A percentile compares a stretch with the other conserved stretches of the same genome.
These are phyloP conservation scores for Chimonanthus praecox DNA, from an alignment of 164 flowering plant genomes.

Conservation along the genomic window DNA sequence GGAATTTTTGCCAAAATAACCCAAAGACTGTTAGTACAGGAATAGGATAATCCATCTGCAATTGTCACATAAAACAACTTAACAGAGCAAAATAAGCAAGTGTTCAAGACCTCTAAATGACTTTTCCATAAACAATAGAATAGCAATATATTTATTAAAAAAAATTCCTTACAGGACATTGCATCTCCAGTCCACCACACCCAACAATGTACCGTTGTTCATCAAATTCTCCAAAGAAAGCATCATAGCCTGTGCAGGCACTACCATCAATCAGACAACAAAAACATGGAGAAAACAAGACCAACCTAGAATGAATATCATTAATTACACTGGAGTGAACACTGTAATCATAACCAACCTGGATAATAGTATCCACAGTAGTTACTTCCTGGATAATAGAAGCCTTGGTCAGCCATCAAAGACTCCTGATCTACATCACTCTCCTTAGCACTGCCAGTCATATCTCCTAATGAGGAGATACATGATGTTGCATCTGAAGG, in stretches of 20 bases:
- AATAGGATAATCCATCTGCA: neutral
- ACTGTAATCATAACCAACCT: conserved; percentile 25
- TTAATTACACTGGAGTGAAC: neutral
- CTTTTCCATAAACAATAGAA: neutral
- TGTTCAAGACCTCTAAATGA: neutral
- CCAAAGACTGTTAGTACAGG: neutral
- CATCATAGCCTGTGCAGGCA: conserved; percentile 36
- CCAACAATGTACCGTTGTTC: conserved; percentile 36
- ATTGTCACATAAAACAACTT: neutral
- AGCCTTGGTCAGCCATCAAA: conserved; percentile 25
- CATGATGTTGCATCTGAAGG: conserved; percentile 39
- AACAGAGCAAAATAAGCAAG: neutral
- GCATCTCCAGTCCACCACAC: conserved; percentile 35
- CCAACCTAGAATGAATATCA: too few relatives aligned
- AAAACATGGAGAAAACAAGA: neutral
- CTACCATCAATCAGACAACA: neutral
- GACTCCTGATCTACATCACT: conserved; percentile 34
- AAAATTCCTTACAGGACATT: conserved; percentile 39
- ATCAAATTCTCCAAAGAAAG: conserved; percentile 29
- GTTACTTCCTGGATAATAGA: conserved; percentile 22
- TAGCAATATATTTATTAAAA: neutral
- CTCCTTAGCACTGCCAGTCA: conserved; percentile 27
- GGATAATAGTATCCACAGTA: conserved; percentile 53
- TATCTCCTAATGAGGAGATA: conserved; percentile 39
- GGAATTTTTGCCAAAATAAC: neutral